Evolutionary conservation across 2,329 filamentous ascomycete genomes (phyloP).

Genomic region (Alternaria gaisen): DNA sequence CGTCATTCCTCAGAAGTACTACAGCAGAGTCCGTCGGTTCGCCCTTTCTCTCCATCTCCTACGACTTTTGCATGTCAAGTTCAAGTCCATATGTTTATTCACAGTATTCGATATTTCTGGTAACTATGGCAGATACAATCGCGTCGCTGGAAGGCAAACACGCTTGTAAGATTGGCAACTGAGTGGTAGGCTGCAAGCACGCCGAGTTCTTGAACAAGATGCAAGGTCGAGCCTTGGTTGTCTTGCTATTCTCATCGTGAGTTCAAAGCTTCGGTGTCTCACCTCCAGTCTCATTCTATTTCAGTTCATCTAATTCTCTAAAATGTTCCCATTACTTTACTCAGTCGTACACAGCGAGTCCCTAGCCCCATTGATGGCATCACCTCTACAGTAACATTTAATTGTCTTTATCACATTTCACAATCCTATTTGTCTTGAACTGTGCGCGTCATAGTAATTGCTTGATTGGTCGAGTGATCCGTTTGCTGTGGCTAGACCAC

Average conservation of each 20-base stretch:
- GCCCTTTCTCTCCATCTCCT: not conserved
- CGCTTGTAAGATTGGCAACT: not conserved
- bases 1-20: not conserved
- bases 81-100: not conserved
- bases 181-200: not conserved
- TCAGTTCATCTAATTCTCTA: not conserved
- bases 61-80: not conserved
- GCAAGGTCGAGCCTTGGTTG: not conserved
- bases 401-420: not conserved
- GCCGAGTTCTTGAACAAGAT: not conserved
- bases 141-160: not conserved
- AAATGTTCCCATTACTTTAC: not conserved
- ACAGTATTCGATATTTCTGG: not conserved
- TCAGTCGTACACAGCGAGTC: no score
- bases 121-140: not conserved
- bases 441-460: not conserved
- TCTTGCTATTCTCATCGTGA: not conserved
- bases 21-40: not conserved
- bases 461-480: not conserved
- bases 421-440: not conserved
- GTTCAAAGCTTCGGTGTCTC: not conserved
- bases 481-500: slow-evolving; percentile 12
- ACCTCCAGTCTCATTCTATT: not conserved
- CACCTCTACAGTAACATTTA: not conserved
- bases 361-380: not conserved